Evolutionary conservation across 306 rosid species (phyloP), one percentile per base, ranked within the genome.

Genomic region (Quercus rubra): DNA sequence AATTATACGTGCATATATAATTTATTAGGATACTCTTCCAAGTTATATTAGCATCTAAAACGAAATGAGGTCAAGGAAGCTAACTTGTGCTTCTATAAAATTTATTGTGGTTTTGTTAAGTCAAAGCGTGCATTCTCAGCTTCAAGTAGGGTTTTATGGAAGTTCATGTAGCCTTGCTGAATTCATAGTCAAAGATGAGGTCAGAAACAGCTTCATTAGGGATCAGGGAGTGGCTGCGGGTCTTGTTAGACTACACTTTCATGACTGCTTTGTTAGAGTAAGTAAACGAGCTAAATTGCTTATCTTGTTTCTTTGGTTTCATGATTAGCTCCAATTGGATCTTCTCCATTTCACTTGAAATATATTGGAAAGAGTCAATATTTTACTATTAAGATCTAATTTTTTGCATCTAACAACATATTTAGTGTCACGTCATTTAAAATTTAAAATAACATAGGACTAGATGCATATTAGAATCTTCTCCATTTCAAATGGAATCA

Each of bases 251-350:
- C 80, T 91, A 91, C 97, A 92, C 85, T 92, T 92, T 66, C 96
- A 92, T 69, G 96, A 91, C 74, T 91, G 96, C 83, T 89, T 92
- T 78, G 89, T 92, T 52, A 86, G 93, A 74, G 96, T 90, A 84
- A 82, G 97, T 73, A 63, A n/a, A 8, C 20, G 35, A 21, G 74
- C 23, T 6, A 49, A 63, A 23, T 52, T 20, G 68, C 76, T 35
- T 76, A 1, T 25, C 28, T 35, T 17, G 30, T 67, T 7, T 9
- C 67, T 28, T 64, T 10, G 18, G 1, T 30, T 9, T 6, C 2
- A 49, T 4, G 54, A 5, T 64, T 27, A 0, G 15, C 54, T 10
- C 15, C 54, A 49, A 49, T 3, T 10, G 5, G 54, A 49, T 49
- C 4, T 49, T 49, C 0, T 49, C 54, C 14, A 1, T 10, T 38